These are phyloP conservation scores for Capsicum rhomboideum DNA, from an alignment of 257 asterid genomes.

Conservation along the genomic window DNA sequence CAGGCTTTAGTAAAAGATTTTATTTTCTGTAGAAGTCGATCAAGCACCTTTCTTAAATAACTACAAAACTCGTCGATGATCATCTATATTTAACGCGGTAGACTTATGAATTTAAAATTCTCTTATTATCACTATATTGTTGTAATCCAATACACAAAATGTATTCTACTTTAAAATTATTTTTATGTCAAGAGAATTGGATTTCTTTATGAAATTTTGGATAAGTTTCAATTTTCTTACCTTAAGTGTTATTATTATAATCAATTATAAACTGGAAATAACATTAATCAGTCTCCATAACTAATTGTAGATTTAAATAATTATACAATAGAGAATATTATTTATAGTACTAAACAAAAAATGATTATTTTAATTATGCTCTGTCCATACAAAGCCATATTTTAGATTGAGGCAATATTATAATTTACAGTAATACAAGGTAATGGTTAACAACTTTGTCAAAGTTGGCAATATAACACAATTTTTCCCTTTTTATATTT, in stretches of 20 bases:
- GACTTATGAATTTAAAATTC: too few species aligned
- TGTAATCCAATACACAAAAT: neutral
- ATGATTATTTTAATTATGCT: neutral
- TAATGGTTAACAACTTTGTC: neutral
- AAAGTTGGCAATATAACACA: too few species aligned
- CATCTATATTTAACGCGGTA: too few species aligned
- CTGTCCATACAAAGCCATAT: neutral
- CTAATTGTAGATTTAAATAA: neutral
- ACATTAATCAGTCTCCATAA: neutral
- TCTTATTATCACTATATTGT: neutral
- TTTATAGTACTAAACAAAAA: neutral
- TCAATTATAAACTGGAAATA: neutral
- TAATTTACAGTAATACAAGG: neutral
- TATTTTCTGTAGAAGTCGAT: too few species aligned
- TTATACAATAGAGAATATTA: neutral
- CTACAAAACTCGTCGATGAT: too few species aligned
- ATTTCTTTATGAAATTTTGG: neutral
- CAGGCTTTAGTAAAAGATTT: too few species aligned
- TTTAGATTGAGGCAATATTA: neutral
- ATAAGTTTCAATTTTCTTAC: too few species aligned
- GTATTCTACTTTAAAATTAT: neutral
- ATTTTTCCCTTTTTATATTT: too few species aligned
- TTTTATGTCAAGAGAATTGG: neutral
- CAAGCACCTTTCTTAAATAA: too few species aligned
- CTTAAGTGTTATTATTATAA: neutral